Evolutionary conservation across 352 stramenopile genomes (phyloP).

Genomic region (Blastocystis sp.): DNA sequence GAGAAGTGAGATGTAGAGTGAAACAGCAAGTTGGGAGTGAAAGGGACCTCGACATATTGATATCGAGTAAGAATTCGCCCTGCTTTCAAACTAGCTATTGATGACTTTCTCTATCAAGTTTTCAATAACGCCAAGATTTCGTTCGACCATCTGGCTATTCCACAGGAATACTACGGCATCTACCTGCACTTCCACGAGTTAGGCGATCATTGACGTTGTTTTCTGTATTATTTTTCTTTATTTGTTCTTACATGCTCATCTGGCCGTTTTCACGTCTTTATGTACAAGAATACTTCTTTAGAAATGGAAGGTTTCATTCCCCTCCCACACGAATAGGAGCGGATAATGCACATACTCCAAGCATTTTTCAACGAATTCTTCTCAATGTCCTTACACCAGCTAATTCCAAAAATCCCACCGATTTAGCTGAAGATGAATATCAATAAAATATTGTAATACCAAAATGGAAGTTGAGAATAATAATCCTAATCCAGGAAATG

Average conservation of each 20-base stretch:
- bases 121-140: not conserved
- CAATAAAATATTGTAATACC: constrained; percentile 8
- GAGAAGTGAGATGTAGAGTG: not conserved
- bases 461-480: constrained; percentile 41
- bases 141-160: not conserved
- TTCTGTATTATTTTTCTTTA: not conserved
- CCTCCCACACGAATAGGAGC: too few species aligned
- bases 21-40: not conserved
- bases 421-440: not conserved
- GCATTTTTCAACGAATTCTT: too few species aligned
- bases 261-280: too few species aligned
- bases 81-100: not conserved
- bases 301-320: too few species aligned
- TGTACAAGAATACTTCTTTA: too few species aligned
- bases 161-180: constrained; percentile 7
- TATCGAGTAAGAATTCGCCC: not conserved
- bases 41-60: not conserved
- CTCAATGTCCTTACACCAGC: not conserved
- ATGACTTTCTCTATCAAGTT: not conserved
- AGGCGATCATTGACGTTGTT: not conserved
- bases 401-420: not conserved
- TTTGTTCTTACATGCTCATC: not conserved
- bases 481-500: constrained; percentile 22
- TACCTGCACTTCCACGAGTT: not conserved
- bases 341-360: too few species aligned